Evolutionary conservation across 495 filamentous ascomycete genomes (phyloP).

Genomic region (Aspergillus baeticus): DNA sequence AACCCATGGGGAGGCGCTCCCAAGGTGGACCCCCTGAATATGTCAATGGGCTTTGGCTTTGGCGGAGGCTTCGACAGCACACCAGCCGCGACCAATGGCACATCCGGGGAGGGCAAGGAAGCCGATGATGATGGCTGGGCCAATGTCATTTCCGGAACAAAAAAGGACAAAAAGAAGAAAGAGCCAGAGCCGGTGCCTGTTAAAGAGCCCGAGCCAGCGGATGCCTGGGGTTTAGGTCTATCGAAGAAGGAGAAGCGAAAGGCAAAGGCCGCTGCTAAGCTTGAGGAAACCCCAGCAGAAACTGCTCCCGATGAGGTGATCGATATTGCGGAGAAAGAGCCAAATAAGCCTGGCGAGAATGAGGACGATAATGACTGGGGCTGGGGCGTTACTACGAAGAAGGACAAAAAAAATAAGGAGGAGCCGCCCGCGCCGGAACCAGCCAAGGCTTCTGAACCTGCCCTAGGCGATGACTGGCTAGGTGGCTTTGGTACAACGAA

Average conservation of each 20-base stretch:
- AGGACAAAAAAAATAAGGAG: slow-evolving; percentile 42
- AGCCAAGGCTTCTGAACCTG: slow-evolving; percentile 16
- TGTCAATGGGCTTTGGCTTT: slow-evolving; percentile 45
- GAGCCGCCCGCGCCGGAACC: slow-evolving; percentile 14
- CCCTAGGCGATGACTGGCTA: slow-evolving; percentile 28
- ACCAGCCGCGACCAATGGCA: slow-evolving; percentile 23
- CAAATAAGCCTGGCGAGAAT: slow-evolving; percentile 11
- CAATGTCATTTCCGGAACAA: slow-evolving; percentile 16
- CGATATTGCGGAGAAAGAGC: neutral
- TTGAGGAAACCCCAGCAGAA: slow-evolving; percentile 14
- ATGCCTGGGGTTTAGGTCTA: slow-evolving; percentile 17
- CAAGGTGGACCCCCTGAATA: slow-evolving; percentile 40
- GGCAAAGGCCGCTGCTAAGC: slow-evolving; percentile 22
- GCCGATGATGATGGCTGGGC: slow-evolving; percentile 33
- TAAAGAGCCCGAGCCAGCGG: slow-evolving; percentile 23
- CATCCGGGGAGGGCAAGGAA: slow-evolving; percentile 11
- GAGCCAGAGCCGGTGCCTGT: slow-evolving; percentile 24
- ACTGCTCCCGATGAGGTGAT: neutral
- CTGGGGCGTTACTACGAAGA: slow-evolving; percentile 32
- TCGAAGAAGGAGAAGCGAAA: slow-evolving; percentile 34
- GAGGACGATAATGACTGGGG: slow-evolving; percentile 30
- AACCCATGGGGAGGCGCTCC: slow-evolving; percentile 41
- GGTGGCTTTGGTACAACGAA: slow-evolving; percentile 23
- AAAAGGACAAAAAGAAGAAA: slow-evolving; percentile 34
- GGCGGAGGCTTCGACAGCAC: slow-evolving; percentile 39